Percentiles rank a stretch among this genome's conserved stretches.
Evolutionary conservation across 805 yeast genomes (phyloP).

Genomic region (Kuraishia hungarica): DNA sequence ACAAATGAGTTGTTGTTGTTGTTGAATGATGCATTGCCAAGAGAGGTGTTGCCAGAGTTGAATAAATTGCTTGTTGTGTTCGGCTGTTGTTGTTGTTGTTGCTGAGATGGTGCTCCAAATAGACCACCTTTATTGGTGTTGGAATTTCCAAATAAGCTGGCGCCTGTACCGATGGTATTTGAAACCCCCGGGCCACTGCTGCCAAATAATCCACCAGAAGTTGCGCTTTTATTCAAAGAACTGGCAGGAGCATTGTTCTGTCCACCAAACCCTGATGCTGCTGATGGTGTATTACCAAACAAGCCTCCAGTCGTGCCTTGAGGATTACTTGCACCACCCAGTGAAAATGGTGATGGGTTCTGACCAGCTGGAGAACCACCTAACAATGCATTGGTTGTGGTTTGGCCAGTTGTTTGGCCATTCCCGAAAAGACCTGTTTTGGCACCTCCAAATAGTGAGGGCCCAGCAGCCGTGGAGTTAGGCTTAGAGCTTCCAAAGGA

Average conservation of each 20-base stretch:
- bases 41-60: background rate
- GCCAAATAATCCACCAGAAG: conserved; percentile 16
- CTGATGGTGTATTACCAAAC: conserved; percentile 13
- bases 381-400: conserved; percentile 6
- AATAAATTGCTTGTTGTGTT: background rate
- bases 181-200: conserved; percentile 9
- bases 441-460: conserved; percentile 97
- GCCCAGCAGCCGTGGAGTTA: conserved; percentile 41
- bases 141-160: conserved; percentile 17
- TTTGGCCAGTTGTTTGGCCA: conserved; percentile 14
- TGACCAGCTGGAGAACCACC: background rate
- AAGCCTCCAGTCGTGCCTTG: conserved; percentile 12
- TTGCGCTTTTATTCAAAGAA: background rate
- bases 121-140: conserved; percentile 3
- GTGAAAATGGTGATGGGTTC: conserved; percentile 1
- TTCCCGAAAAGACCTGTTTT: conserved; percentile 32
- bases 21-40: background rate
- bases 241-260: conserved; percentile 8
- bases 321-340: background rate
- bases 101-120: conserved; percentile 1
- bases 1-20: background rate
- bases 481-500: conserved; percentile 12
- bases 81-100: background rate
- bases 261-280: conserved; percentile 5
- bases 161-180: conserved; percentile 4